A percentile compares a stretch with the other conserved stretches of the same genome.
These are phyloP conservation scores for Emergomyces orientalis DNA, from an alignment of 2,329 filamentous ascomycete genomes.

Conservation along the genomic window DNA sequence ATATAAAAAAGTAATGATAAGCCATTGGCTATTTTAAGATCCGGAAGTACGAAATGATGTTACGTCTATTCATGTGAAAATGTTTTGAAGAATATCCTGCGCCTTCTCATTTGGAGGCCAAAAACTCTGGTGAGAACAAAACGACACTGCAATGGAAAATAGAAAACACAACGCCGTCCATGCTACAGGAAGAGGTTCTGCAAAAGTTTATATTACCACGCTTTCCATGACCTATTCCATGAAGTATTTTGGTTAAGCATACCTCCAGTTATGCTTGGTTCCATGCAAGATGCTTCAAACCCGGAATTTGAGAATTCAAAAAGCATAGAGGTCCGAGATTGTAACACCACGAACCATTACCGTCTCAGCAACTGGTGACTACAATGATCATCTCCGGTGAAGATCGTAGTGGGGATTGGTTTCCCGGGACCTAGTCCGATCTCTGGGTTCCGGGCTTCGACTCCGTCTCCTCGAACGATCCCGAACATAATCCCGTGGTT, in stretches of 20 bases:
- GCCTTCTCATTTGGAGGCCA: background rate
- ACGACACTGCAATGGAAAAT: background rate
- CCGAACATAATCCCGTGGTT: slow-evolving; percentile 19
- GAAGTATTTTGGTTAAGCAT: background rate
- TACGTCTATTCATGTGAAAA: background rate
- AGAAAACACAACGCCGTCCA: background rate
- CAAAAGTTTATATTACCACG: background rate
- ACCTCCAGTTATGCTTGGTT: background rate
- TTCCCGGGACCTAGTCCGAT: slow-evolving; percentile 17
- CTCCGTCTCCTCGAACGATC: slow-evolving; percentile 27
- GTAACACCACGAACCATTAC: background rate
- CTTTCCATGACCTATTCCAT: background rate
- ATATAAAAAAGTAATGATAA: background rate
- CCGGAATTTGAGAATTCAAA: background rate
- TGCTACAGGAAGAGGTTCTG: background rate
- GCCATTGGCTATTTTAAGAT: background rate
- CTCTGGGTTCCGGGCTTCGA: slow-evolving; percentile 26
- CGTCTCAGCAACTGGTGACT: background rate
- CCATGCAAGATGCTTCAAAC: background rate
- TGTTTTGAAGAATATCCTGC: background rate
- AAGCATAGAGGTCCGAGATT: background rate
- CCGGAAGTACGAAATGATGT: background rate
- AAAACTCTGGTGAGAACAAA: background rate
- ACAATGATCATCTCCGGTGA: slow-evolving; percentile 19
- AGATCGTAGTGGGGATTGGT: slow-evolving; percentile 14